These are phyloP conservation scores for Talinum fruticosum DNA, from an alignment of 148 eudicot genomes.

Conservation along the genomic window DNA sequence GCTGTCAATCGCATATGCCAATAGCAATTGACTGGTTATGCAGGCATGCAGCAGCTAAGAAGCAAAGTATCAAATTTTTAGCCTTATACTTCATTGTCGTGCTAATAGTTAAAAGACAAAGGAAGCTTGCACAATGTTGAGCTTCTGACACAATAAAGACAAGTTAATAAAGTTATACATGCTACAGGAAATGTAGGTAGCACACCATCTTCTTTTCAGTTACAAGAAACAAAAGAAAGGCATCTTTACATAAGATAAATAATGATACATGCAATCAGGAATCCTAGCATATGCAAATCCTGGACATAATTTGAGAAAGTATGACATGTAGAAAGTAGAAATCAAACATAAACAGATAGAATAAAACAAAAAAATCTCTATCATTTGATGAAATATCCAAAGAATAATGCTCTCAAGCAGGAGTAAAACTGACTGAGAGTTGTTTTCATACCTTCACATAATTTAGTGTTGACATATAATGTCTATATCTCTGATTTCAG, in stretches of 20 bases:
- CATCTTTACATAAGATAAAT: conserved; percentile 2
- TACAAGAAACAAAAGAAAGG: conserved; percentile 15
- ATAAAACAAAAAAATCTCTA: background rate
- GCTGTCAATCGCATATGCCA: background rate
- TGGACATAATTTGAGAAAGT: background rate
- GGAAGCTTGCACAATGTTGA: conserved; percentile 7
- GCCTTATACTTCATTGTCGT: background rate
- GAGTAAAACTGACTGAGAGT: background rate
- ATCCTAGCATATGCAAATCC: conserved; percentile 1
- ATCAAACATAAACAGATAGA: background rate
- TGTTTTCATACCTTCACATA: conserved; percentile 22
- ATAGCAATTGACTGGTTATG: background rate
- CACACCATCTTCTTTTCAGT: background rate
- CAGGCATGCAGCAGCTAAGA: background rate
- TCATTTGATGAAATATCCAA: background rate
- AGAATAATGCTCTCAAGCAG: background rate
- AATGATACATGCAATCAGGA: background rate
- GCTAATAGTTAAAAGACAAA: background rate
- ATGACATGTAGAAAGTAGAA: conserved; percentile 3
- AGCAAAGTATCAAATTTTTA: conserved; percentile 18
- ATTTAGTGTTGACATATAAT: conserved; percentile 5
- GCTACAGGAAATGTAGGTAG: background rate
- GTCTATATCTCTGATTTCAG: conserved; percentile 10
- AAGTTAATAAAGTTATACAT: background rate
- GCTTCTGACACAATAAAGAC: conserved; percentile 22